Evolutionary conservation across 805 yeast genomes (phyloP).

Genomic region (Candida broadrunensis): DNA sequence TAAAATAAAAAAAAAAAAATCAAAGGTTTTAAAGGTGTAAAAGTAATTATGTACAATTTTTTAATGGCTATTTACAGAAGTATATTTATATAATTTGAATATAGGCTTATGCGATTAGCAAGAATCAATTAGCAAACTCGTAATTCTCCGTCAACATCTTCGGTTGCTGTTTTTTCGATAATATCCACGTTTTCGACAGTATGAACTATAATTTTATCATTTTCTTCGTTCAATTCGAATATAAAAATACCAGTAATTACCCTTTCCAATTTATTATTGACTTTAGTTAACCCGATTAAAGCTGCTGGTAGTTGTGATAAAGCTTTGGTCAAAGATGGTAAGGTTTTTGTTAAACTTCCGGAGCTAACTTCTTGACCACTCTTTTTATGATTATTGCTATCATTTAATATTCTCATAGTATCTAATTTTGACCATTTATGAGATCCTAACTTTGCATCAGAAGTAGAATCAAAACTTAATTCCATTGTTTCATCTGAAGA

Average conservation of each 20-base stretch:
- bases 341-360: constrained; percentile 1
- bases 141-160: constrained; percentile 21
- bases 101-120: no score
- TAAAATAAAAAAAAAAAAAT: neutral
- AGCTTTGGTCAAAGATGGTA: constrained; percentile 20
- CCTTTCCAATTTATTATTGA: constrained; percentile 32
- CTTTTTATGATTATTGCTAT: neutral
- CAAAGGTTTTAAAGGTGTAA: neutral
- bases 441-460: constrained; percentile 37
- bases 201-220: constrained; percentile 56
- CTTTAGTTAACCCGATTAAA: constrained; percentile 30
- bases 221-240: constrained; percentile 59
- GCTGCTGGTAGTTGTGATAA: constrained; percentile 29
- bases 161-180: constrained; percentile 39
- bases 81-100: neutral
- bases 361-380: neutral
- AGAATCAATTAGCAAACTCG: constrained; percentile 21
- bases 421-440: constrained; percentile 40
- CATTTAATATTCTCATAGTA: constrained; percentile 15
- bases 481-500: constrained; percentile 7
- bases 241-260: constrained; percentile 56
- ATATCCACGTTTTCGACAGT: constrained; percentile 66
- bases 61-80: neutral
- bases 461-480: constrained; percentile 23
- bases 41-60: neutral